Conservation (phyloP, 345 rosid genomes). For the Boechera stricta region DNA sequence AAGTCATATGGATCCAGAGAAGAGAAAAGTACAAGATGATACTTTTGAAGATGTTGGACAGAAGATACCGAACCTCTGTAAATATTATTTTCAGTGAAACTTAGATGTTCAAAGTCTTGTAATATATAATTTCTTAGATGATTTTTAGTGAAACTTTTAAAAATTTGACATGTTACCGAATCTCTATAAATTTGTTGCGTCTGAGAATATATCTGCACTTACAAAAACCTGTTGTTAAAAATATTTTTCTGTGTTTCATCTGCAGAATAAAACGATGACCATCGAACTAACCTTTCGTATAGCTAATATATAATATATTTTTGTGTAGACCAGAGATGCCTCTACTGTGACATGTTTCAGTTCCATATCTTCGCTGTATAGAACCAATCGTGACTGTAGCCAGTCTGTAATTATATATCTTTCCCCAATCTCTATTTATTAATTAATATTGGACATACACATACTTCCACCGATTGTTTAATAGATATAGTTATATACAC, state of each 20-base stretch:
- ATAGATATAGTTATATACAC: neutral
- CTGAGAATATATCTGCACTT: neutral
- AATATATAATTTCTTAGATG: neutral
- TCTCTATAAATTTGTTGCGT: neutral
- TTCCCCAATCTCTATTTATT: slow-evolving; percentile 3
- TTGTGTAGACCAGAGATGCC: neutral
- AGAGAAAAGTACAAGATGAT: no score
- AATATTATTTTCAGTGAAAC: no score
- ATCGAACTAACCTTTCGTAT: no score
- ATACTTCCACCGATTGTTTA: slow-evolving; percentile 27
- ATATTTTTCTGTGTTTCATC: neutral
- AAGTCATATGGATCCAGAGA: neutral
- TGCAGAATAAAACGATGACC: no score
- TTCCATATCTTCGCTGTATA: slow-evolving; percentile 8
- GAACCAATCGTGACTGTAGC: slow-evolving; percentile 15
- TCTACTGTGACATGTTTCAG: slow-evolving; percentile 7
- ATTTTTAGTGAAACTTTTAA: neutral
- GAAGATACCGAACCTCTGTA: neutral
- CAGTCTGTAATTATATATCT: slow-evolving; percentile 9
- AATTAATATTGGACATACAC: slow-evolving; percentile 13
- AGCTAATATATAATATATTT: no score
- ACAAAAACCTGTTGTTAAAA: neutral
- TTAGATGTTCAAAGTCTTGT: neutral
- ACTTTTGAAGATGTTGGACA: neutral
- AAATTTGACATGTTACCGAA: neutral